phyloP scores from a whole-genome alignment of 2,329 filamentous ascomycete genomes.

The Trichoderma atrobrunneum region DNA sequence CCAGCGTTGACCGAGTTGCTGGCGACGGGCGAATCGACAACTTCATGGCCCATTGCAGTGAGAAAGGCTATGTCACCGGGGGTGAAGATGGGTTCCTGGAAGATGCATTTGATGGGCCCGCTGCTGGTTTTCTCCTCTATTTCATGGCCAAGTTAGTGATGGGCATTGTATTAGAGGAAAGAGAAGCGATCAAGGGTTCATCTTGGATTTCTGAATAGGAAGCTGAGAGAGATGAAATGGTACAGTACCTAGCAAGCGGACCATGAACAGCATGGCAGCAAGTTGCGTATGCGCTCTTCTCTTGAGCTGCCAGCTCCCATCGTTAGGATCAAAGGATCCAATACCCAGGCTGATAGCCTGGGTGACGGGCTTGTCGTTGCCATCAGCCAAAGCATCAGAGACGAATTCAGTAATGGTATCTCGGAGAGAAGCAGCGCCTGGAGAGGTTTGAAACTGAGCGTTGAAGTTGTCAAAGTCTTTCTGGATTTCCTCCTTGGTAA shows the following conservation, averaged over 20 bases:
- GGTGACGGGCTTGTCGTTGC: constrained; percentile 1
- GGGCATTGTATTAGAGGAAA: background rate
- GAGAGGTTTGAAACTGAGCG: background rate
- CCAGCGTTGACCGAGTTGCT: constrained; percentile 47
- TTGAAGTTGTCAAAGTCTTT: background rate
- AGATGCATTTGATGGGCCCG: constrained; percentile 39
- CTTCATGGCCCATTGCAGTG: constrained; percentile 34
- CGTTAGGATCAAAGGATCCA: constrained; percentile 52
- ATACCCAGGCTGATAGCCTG: constrained; percentile 53
- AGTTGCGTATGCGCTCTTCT: constrained; percentile 51
- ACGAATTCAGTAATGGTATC: background rate
- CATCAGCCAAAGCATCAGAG: background rate
- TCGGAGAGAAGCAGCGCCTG: background rate
- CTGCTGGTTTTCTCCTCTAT: background rate
- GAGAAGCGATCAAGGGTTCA: background rate
- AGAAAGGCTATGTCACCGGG: constrained; percentile 51
- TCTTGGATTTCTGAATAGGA: background rate
- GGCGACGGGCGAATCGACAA: constrained; percentile 51
- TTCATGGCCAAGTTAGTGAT: background rate
- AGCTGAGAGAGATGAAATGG: constrained; percentile 12
- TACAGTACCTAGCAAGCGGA: constrained; percentile 44
- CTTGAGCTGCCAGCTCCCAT: constrained; percentile 45
- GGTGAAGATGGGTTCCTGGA: constrained; percentile 56
- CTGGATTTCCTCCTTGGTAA: background rate
- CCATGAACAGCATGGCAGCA: constrained; percentile 47